Conservation (phyloP, 2,329 filamentous ascomycete genomes). For the Neoarthrinium moseri region DNA sequence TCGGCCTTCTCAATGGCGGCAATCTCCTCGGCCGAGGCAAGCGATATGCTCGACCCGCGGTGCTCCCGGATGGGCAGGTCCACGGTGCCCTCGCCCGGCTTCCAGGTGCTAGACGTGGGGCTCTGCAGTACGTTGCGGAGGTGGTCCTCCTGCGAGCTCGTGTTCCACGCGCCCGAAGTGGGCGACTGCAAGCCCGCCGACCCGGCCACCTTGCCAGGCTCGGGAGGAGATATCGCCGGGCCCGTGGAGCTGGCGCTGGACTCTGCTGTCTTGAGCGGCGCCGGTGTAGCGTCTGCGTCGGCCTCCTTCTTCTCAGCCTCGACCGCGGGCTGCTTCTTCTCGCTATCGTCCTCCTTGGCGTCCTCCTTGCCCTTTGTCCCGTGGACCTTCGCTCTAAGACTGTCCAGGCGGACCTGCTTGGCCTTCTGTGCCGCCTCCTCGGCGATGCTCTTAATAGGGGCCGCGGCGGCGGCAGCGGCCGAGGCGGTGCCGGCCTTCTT, state of each 20-base stretch:
- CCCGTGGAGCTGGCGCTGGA: conserved; percentile 5
- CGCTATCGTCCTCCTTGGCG: conserved; percentile 1
- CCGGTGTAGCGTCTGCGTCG: background rate
- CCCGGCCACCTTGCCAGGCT: conserved; percentile 9
- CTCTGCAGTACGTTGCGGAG: conserved; percentile 38
- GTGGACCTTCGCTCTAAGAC: conserved; percentile 53
- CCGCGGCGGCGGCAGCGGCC: conserved; percentile 19
- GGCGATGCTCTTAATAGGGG: conserved; percentile 52
- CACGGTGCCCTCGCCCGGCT: conserved; percentile 24
- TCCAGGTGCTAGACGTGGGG: conserved; percentile 41
- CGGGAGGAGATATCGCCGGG: conserved; percentile 14
- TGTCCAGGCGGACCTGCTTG: conserved; percentile 56
- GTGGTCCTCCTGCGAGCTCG: conserved; percentile 16
- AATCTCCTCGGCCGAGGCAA: conserved; percentile 36
- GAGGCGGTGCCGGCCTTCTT: conserved; percentile 21
- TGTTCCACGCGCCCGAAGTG: conserved; percentile 41
- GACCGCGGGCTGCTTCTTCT: conserved; percentile 9
- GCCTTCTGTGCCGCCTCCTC: conserved; percentile 67
- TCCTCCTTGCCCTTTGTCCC: conserved; percentile 28
- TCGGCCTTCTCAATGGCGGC: conserved; percentile 37
- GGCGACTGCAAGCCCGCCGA: conserved; percentile 42
- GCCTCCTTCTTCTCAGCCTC: conserved; percentile 10
- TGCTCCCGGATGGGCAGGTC: conserved; percentile 21
- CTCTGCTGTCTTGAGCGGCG: background rate
- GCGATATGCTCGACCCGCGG: conserved; percentile 29